Percentiles rank a stretch among this genome's conserved stretches.
Conservation (phyloP, 192 early-diverging fungal genomes). For the Oehlia diaphana region DNA sequence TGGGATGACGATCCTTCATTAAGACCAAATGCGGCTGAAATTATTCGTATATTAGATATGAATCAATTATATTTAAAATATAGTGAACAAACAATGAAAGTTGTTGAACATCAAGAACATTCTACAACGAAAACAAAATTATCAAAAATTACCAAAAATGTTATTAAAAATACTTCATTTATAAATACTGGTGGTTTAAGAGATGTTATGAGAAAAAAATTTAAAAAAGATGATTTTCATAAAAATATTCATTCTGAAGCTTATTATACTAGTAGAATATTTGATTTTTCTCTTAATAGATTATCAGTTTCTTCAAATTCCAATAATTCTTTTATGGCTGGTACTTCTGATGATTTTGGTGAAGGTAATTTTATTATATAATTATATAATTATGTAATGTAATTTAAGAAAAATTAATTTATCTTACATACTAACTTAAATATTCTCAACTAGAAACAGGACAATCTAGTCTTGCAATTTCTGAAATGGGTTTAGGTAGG, state of each 20-base stretch:
- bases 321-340: neutral
- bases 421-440: neutral
- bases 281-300: neutral
- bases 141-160: neutral
- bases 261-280: neutral
- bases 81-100: neutral
- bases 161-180: neutral
- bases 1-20: slow-evolving; percentile 38
- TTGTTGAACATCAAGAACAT: neutral
- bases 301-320: neutral
- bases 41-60: neutral
- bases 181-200: neutral
- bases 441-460: neutral
- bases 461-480: neutral
- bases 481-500: neutral
- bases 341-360: neutral
- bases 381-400: neutral
- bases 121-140: neutral
- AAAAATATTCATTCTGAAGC: neutral
- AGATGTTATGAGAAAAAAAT: neutral
- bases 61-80: neutral
- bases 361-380: neutral
- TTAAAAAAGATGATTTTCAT: neutral
- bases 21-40: slow-evolving; percentile 7
- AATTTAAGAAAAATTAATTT: neutral